Base-by-base conservation (phyloP, 805 yeast species). In the Ogataea methanolica region DNA sequence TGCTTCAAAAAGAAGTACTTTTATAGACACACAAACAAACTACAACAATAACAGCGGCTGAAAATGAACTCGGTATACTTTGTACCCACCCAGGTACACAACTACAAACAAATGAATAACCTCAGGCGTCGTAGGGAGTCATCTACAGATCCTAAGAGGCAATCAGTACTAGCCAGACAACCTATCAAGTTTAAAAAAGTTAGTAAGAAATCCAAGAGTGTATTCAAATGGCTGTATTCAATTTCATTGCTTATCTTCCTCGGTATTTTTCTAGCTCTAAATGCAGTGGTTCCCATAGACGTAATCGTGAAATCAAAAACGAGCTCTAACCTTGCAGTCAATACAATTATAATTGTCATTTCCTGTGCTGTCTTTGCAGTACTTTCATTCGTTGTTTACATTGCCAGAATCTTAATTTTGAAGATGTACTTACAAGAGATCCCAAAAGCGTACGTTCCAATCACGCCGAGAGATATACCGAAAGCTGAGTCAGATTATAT, bases 231-330 rank as follows among this genome's bases (percentile, higher is more conserved):
- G 80, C 58, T 73, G 14, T 77, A 77, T 47, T 71, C 76, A 14
- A 60, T 71, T 21, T 71, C 80, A 19, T 64, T 73, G 43, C 58
- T 71, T 29, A 56, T 78, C 11, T 62, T 75, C 26, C 51, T 74
- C 44, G 50, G 68, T 2, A 53, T 73, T 1, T 69, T 76, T 46
- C 56, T 85, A 19, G 88, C 82, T 0, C 77, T 90, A 46, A 70
- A 82, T 26, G 71, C 87, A 2, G 86, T 85, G 8, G 71, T 92
- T 0, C 96, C 96, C 0, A 78, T 89, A 15, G 97, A 92, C 65
- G 80, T 89, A 31, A 80, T 90, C 50, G 73, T 78, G 1, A 77
- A 79, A 54, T 73, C 84, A 1, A 71, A 80, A 3, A 70, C 71
- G 7, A 67, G 79, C 4, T 66, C 73, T 12, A 78, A 79, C 50